Conservation (phyloP, 345 rosid species). For the Pistacia atlantica region DNA sequence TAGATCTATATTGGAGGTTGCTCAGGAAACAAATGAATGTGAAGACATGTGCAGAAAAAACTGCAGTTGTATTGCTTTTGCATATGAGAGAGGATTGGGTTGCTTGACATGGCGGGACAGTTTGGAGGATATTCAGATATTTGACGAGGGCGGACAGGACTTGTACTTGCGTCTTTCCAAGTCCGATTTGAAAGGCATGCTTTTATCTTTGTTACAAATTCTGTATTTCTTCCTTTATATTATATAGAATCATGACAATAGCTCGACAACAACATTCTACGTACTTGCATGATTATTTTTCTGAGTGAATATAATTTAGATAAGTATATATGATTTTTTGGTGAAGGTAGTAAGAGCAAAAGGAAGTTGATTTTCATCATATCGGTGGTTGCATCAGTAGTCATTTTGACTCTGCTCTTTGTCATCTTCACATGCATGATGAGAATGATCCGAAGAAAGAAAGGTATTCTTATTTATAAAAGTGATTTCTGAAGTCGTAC, state of each 20-base stretch:
- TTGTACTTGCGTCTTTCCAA: not conserved
- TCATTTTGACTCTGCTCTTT: not conserved
- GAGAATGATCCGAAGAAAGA: not conserved
- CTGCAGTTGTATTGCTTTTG: slow-evolving; percentile 24
- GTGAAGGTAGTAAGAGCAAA: not conserved
- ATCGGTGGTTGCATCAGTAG: not conserved
- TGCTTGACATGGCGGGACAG: slow-evolving; percentile 15
- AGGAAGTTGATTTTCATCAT: not conserved
- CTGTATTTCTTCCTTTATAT: too few relatives aligned
- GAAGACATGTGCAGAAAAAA: not conserved
- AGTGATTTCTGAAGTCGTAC: too few relatives aligned
- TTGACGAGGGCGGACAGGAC: not conserved
- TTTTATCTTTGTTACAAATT: too few relatives aligned
- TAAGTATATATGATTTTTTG: not conserved
- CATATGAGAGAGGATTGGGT: not conserved
- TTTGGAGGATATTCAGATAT: not conserved
- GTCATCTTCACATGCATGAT: not conserved
- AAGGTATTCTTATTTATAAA: too few relatives aligned
- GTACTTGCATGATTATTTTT: too few relatives aligned
- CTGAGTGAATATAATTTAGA: too few relatives aligned
- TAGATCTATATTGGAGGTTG: not conserved
- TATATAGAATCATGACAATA: too few relatives aligned
- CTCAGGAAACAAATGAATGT: not conserved
- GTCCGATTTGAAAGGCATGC: not conserved
- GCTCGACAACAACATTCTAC: too few relatives aligned